A percentile compares a stretch with the other conserved stretches of the same genome.
Conservation (phyloP, 352 stramenopile species). For the Globisporangium alternatum region DNA sequence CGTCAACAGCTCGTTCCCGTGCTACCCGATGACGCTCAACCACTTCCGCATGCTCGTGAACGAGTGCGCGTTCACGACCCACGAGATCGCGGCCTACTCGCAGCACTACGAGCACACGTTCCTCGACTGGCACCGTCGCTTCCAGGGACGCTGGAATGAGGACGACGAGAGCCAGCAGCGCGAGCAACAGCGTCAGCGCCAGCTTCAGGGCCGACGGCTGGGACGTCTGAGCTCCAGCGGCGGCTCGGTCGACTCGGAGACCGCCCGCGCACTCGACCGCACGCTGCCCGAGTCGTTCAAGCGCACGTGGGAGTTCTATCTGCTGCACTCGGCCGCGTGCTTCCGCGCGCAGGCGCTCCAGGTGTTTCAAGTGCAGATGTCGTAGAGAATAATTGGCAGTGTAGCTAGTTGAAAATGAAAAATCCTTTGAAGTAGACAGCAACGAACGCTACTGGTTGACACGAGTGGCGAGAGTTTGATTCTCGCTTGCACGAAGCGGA, state of each 20-base stretch:
- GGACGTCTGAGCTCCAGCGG: slow-evolving; percentile 7
- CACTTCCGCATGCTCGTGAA: slow-evolving; percentile 42
- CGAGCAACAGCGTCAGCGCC: slow-evolving; percentile 2
- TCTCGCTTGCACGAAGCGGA: no score
- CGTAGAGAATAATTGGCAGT: slow-evolving; percentile 18
- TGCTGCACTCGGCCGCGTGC: slow-evolving; percentile 83
- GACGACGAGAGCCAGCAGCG: slow-evolving; percentile 16
- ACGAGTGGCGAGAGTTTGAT: no score
- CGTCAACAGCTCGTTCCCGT: slow-evolving; percentile 63
- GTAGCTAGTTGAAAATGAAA: slow-evolving; percentile 2
- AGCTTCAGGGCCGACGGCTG: slow-evolving; percentile 11
- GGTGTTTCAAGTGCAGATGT: slow-evolving; percentile 64
- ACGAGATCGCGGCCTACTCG: slow-evolving; percentile 62
- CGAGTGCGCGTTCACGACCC: slow-evolving; percentile 58
- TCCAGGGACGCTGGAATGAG: slow-evolving; percentile 54
- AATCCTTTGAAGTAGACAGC: not conserved
- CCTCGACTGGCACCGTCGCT: slow-evolving; percentile 78
- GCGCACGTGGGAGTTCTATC: slow-evolving; percentile 87
- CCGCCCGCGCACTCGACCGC: slow-evolving; percentile 5
- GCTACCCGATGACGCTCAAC: slow-evolving; percentile 50
- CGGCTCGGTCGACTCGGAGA: slow-evolving; percentile 8
- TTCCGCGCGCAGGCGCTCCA: slow-evolving; percentile 72
- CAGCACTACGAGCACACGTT: slow-evolving; percentile 86
- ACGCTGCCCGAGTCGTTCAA: slow-evolving; percentile 76
- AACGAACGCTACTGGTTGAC: no score